Evolutionary conservation across 2,329 filamentous ascomycete species (phyloP).

Genomic region (Colletotrichum sp.): DNA sequence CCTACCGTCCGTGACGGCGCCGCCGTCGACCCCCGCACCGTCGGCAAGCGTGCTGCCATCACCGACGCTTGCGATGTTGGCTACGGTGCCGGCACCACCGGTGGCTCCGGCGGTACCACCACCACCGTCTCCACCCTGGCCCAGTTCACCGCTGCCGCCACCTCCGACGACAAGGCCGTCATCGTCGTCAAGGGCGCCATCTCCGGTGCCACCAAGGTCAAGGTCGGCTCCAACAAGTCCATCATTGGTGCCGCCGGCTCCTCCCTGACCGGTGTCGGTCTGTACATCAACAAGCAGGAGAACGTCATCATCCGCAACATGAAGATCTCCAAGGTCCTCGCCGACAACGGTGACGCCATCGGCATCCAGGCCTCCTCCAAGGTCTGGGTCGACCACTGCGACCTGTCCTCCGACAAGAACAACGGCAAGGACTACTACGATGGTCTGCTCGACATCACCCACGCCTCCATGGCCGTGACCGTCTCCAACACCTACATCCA

Average conservation of each 20-base stretch:
- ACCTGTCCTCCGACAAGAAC: slow-evolving; percentile 63
- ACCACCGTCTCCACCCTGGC: slow-evolving; percentile 56
- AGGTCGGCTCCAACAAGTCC: slow-evolving; percentile 49
- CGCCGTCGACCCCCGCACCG: slow-evolving; percentile 24
- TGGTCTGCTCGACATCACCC: slow-evolving; percentile 68
- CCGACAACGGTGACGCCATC: slow-evolving; percentile 63
- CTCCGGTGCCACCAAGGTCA: slow-evolving; percentile 41
- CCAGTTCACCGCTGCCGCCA: slow-evolving; percentile 50
- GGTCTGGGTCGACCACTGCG: slow-evolving; percentile 72
- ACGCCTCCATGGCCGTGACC: slow-evolving; percentile 67
- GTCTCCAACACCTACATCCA: slow-evolving; percentile 42
- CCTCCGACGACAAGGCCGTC: slow-evolving; percentile 46
- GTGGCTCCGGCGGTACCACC: slow-evolving; percentile 54
- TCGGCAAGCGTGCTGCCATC: slow-evolving; percentile 38
- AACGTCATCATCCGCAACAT: slow-evolving; percentile 71
- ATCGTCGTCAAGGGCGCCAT: slow-evolving; percentile 47
- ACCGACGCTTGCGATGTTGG: slow-evolving; percentile 40
- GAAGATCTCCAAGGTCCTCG: slow-evolving; percentile 61
- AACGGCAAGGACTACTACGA: slow-evolving; percentile 75
- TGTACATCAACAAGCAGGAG: slow-evolving; percentile 55
- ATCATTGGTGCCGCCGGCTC: slow-evolving; percentile 45
- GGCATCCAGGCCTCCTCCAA: slow-evolving; percentile 62
- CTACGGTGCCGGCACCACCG: slow-evolving; percentile 50
- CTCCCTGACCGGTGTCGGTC: slow-evolving; percentile 50
- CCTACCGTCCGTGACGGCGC: slow-evolving; percentile 30